These are phyloP conservation scores for Ceratobasidium sp. DNA, from an alignment of 1,284 basidiomycete species.

Conservation along the genomic window DNA sequence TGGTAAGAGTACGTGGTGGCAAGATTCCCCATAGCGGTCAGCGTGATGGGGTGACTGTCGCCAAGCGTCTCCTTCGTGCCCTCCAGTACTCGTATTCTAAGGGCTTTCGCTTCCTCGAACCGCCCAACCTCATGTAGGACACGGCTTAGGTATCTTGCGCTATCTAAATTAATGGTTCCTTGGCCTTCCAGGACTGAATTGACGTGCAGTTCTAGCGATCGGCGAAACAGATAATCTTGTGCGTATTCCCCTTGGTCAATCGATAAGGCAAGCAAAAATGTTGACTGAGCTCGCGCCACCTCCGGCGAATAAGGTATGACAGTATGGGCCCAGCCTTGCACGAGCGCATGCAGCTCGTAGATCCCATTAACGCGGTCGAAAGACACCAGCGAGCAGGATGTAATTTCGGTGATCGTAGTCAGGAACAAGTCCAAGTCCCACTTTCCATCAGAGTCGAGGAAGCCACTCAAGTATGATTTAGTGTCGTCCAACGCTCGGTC, in stretches of 20 bases:
- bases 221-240: background rate
- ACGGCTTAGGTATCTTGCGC: too few species aligned
- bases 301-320: background rate
- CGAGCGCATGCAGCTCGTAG: background rate
- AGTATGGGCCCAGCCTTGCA: background rate
- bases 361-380: background rate
- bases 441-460: background rate
- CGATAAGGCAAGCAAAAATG: background rate
- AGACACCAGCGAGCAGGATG: background rate
- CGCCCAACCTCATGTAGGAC: background rate
- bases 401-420: background rate
- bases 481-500: background rate
- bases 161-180: background rate
- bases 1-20: background rate
- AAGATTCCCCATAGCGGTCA: slow-evolving; percentile 14
- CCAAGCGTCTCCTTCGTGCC: slow-evolving; percentile 3
- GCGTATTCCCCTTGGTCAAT: background rate
- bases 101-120: slow-evolving; percentile 3
- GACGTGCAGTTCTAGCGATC: background rate
- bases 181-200: background rate
- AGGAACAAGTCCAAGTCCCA: background rate
- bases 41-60: slow-evolving; percentile 10
- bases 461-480: background rate
- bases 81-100: slow-evolving; percentile 3
- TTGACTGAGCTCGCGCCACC: background rate